Evolutionary conservation across 1,284 basidiomycete species (phyloP).

Genomic region (Ustilago trichophora): DNA sequence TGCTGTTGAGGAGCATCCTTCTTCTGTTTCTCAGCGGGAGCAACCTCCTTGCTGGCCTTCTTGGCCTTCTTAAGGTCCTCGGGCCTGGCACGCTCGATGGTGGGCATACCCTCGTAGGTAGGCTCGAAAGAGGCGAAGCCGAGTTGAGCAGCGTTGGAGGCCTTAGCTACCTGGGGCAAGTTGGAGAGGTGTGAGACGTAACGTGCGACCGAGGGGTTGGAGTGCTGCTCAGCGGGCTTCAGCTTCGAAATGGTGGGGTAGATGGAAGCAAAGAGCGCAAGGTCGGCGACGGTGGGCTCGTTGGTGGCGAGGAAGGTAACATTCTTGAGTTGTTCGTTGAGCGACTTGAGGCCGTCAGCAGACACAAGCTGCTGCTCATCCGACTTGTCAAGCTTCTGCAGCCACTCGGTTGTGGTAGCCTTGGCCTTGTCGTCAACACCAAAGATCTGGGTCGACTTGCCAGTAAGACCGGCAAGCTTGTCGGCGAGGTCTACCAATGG

Average conservation of each 20-base stretch:
- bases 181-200: conserved; percentile 65
- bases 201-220: conserved; percentile 60
- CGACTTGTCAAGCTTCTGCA: conserved; percentile 40
- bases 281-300: conserved; percentile 61
- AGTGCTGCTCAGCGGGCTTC: conserved; percentile 58
- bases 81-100: conserved; percentile 53
- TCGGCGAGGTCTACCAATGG: conserved; percentile 39
- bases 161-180: conserved; percentile 40
- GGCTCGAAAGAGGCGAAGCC: conserved; percentile 57
- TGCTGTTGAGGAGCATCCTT: conserved; percentile 20
- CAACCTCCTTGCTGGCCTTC: conserved; percentile 55
- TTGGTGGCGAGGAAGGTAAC: conserved; percentile 58
- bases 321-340: conserved; percentile 52
- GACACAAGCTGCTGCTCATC: conserved; percentile 45
- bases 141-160: conserved; percentile 41
- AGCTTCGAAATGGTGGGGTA: conserved; percentile 59
- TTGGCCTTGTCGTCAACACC: conserved; percentile 43
- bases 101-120: conserved; percentile 61
- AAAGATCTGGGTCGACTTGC: conserved; percentile 41
- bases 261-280: conserved; percentile 62
- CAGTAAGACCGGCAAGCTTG: conserved; percentile 37
- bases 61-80: conserved; percentile 54
- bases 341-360: conserved; percentile 50
- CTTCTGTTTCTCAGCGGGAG: conserved; percentile 22
- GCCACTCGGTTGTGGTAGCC: conserved; percentile 32